phyloP scores from a whole-genome alignment of 129 eudicot species.

The Chrysanthemum makinoi region DNA sequence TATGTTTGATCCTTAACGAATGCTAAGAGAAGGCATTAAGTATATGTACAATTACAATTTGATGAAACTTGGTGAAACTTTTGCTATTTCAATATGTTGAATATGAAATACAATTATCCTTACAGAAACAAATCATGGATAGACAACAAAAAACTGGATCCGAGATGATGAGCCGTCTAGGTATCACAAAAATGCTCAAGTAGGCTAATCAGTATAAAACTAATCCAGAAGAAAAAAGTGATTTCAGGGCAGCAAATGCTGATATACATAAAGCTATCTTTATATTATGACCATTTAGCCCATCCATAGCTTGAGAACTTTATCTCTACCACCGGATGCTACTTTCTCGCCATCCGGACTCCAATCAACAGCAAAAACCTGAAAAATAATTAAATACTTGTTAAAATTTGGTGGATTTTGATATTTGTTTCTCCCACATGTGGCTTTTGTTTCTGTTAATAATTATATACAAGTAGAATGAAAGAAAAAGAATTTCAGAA shows the following conservation, averaged over 20 bases:
- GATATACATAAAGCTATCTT: slow-evolving; percentile 18
- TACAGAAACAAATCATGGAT: slow-evolving; percentile 2
- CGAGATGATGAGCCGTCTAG: too few species aligned
- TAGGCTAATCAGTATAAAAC: not conserved
- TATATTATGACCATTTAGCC: slow-evolving; percentile 39
- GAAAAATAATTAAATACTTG: slow-evolving; percentile 6
- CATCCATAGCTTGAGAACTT: slow-evolving; percentile 96
- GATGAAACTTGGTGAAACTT: not conserved
- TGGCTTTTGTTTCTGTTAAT: not conserved
- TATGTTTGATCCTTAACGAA: too few species aligned
- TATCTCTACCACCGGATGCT: slow-evolving; percentile 93
- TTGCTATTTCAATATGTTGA: not conserved
- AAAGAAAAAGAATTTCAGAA: not conserved
- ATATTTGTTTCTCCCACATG: too few species aligned
- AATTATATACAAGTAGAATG: not conserved
- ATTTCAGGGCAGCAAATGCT: not conserved
- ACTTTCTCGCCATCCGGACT: slow-evolving; percentile 99
- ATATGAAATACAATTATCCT: not conserved
- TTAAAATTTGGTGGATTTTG: not conserved
- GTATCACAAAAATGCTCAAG: too few species aligned
- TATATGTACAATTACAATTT: not conserved
- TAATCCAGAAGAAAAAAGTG: not conserved
- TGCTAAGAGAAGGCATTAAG: too few species aligned
- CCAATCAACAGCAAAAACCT: slow-evolving; percentile 99
- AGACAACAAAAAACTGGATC: not conserved